Evolutionary conservation across 2,329 filamentous ascomycete species (phyloP), one percentile per base, ranked within the genome.

Genomic region (Neonectria sp.): DNA sequence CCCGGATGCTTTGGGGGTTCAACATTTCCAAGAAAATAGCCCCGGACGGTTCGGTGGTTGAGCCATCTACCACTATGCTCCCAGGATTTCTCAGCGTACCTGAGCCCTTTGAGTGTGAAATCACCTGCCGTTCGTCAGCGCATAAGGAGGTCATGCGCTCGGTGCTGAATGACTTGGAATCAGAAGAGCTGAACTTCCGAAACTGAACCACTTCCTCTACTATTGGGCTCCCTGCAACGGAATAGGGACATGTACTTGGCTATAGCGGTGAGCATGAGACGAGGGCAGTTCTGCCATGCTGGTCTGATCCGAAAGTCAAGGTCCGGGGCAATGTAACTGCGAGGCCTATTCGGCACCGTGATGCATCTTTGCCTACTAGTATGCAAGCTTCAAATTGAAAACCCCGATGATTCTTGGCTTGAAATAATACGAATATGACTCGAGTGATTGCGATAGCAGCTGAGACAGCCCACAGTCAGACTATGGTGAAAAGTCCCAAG

Each of bases 51-150:
- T 55, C 51, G 3, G 21, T 51, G 9, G 27, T 69, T 21, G 55
- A 67, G 37, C 67, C 67, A 2, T 52, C 59, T 2, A 69, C 59
- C 2, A 64, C 13, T 9, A 69, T 67, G 67, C 45, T 67, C 56
- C 51, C 63, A 15, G 67, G 67, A 0, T 69, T 69, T 15, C 60
- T 69, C 17, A 69, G 63, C 21, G 60, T 69, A 8, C 66, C 66
- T 17, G 58, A 63, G n/a, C 63, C 58, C 0, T 66, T 68, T 17
- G 58, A 68, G 13, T 68, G 66, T 11, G 40, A 62, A 6, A 66
- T 68, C 24, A 46, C 45, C 40, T 66, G 62, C 25, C 66, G 66
- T 17, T 67, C 64, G 3, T 9, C 25, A 5, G 7, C n/a, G 8
- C 64, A 67, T 21, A 21, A 46, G 35, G 15, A 35, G 2, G 12